These are phyloP conservation scores for Hypocrella siamensis DNA, from an alignment of 2,329 filamentous ascomycete species.

Conservation along the genomic window DNA sequence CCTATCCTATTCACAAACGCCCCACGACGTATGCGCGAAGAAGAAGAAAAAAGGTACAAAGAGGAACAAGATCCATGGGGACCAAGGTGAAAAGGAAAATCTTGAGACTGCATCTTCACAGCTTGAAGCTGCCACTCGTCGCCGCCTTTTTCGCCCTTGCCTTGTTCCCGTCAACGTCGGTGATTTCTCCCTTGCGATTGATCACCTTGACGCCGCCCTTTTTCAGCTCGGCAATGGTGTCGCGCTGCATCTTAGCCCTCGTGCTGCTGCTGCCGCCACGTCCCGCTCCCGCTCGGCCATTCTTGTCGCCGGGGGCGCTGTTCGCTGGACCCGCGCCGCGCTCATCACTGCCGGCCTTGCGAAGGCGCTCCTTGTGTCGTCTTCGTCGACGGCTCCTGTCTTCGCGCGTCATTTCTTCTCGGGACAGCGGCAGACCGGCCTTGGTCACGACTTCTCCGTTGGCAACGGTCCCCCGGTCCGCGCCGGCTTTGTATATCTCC, in stretches of 20 bases:
- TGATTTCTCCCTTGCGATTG: constrained; percentile 74
- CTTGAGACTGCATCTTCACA: too few relatives aligned
- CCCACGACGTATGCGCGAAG: too few relatives aligned
- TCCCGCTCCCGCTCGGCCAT: not conserved
- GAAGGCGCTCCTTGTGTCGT: constrained; percentile 72
- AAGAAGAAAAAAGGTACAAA: too few relatives aligned
- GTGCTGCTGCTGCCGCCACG: constrained; percentile 27
- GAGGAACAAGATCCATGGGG: too few relatives aligned
- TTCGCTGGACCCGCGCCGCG: constrained; percentile 2
- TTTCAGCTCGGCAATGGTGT: constrained; percentile 52
- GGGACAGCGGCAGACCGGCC: constrained; percentile 60
- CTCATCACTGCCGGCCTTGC: constrained; percentile 43
- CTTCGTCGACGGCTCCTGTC: constrained; percentile 64
- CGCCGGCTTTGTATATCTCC: constrained; percentile 77
- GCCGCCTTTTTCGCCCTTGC: constrained; percentile 35
- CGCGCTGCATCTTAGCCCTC: constrained; percentile 32
- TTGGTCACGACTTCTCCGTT: constrained; percentile 62
- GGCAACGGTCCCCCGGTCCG: constrained; percentile 46
- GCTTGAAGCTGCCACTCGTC: constrained; percentile 44
- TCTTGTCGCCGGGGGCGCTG: too few relatives aligned
- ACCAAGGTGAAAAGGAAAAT: too few relatives aligned
- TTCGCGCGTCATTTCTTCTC: constrained; percentile 77
- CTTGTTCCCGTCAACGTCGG: constrained; percentile 71
- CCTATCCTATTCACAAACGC: too few relatives aligned
- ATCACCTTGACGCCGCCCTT: constrained; percentile 85